These are phyloP conservation scores for Paramecium sexaurelia DNA, from an alignment of 73 alveolate genomes.

Conservation along the genomic window DNA sequence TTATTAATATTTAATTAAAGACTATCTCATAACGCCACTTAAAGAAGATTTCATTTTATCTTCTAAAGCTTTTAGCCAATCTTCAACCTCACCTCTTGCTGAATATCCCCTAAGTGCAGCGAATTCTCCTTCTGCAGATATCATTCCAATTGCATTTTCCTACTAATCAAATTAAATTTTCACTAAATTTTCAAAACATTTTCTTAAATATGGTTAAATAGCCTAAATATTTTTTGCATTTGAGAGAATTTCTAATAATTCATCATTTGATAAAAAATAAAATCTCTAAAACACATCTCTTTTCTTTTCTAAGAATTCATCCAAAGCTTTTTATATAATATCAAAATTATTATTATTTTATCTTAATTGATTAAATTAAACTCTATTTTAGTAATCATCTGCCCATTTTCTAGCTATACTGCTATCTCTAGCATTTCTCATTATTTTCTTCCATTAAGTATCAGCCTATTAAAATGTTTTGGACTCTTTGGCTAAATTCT, in stretches of 20 bases:
- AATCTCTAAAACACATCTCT: constrained; percentile 94
- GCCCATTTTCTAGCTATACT: constrained; percentile 77
- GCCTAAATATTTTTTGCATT: constrained; percentile 83
- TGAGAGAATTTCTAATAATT: constrained; percentile 90
- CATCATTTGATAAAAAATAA: constrained; percentile 97
- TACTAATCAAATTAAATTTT: constrained; percentile 85
- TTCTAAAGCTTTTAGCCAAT: constrained; percentile 92
- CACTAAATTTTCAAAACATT: constrained; percentile 92
- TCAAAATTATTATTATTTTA: constrained; percentile 82
- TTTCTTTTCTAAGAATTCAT: constrained; percentile 81
- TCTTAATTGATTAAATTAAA: constrained; percentile 75
- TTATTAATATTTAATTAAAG: constrained; percentile 79
- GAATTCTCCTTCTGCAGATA: constrained; percentile 91
- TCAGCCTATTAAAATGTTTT: constrained; percentile 81
- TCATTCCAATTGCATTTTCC: constrained; percentile 84
- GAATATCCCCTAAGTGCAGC: constrained; percentile 79
- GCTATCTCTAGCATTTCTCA: constrained; percentile 79
- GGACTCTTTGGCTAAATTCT: constrained; percentile 84
- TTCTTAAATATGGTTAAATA: constrained; percentile 90
- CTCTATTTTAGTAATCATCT: constrained; percentile 74
- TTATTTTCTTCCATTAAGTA: constrained; percentile 79
- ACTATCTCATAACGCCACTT: constrained; percentile 81
- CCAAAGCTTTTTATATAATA: constrained; percentile 82
- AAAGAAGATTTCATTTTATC: constrained; percentile 85
- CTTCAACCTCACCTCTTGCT: constrained; percentile 94